A percentile compares a stretch with the other conserved stretches of the same genome.
phyloP scores from a whole-genome alignment of 257 asterid species.

The Solanum neorickii region DNA sequence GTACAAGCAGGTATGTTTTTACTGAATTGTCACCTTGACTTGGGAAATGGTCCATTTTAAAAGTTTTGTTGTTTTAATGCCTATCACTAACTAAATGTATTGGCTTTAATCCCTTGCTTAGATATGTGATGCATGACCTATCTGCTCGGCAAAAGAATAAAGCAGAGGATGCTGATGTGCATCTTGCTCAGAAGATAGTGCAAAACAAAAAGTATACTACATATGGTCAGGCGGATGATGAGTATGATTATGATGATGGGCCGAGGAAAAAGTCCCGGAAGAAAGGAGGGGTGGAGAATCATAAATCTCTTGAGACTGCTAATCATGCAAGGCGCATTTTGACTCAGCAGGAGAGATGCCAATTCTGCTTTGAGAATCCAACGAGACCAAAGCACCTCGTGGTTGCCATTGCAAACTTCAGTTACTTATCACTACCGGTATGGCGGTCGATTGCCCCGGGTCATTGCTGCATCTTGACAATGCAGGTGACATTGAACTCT shows the following conservation, averaged over 20 bases:
- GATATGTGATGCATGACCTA: conserved; percentile 54
- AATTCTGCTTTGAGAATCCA: conserved; percentile 82
- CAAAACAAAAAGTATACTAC: conserved; percentile 46
- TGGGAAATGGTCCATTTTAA: background rate
- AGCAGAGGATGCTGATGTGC: conserved; percentile 75
- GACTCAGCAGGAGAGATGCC: conserved; percentile 86
- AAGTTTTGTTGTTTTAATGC: background rate
- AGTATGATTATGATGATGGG: conserved; percentile 82
- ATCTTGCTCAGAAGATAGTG: conserved; percentile 69
- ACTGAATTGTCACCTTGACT: background rate
- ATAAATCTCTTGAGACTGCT: conserved; percentile 33
- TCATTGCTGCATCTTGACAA: conserved; percentile 78
- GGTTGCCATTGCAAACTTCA: conserved; percentile 71
- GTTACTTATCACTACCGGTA: conserved; percentile 70
- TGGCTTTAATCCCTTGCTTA: conserved; percentile 6
- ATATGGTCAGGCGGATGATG: conserved; percentile 78
- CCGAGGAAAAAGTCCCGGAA: conserved; percentile 56
- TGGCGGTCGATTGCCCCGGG: conserved; percentile 72
- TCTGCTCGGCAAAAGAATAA: conserved; percentile 56
- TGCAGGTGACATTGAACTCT: conserved; percentile 45
- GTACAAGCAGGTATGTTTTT: conserved; percentile 55
- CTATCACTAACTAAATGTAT: background rate
- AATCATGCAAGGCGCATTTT: conserved; percentile 46
- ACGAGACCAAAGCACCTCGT: conserved; percentile 83
- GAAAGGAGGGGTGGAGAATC: conserved; percentile 38